phyloP scores from a whole-genome alignment of 2,329 filamentous ascomycete genomes.

The Pestalotiopsis sp. region DNA sequence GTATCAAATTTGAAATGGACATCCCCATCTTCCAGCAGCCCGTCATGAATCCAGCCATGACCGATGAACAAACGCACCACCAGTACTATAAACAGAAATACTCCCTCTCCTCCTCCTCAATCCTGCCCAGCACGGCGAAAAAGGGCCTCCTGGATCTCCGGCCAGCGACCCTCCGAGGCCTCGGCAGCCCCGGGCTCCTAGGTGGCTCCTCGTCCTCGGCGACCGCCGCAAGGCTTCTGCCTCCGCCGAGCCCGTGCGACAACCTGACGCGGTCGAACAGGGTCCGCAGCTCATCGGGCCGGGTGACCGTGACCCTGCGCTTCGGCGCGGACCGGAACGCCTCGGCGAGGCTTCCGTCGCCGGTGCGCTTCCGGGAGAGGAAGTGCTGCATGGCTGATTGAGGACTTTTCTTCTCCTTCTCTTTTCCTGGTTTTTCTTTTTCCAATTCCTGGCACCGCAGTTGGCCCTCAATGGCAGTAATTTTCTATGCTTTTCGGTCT shows the following conservation, averaged over 20 bases:
- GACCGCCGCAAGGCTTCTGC: too few relatives aligned
- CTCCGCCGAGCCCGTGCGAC: background rate
- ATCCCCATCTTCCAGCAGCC: too few relatives aligned
- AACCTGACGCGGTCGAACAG: background rate
- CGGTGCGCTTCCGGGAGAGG: background rate
- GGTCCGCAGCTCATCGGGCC: background rate
- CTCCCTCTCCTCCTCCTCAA: background rate
- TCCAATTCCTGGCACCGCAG: too few relatives aligned
- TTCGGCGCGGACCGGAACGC: background rate
- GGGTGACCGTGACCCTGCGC: background rate
- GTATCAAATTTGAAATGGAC: too few relatives aligned
- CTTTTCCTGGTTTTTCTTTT: background rate
- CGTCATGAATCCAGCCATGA: too few relatives aligned
- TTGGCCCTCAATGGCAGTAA: too few relatives aligned
- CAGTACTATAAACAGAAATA: background rate
- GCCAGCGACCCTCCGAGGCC: background rate
- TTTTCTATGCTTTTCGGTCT: too few relatives aligned
- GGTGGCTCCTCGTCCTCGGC: background rate
- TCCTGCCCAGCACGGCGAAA: background rate
- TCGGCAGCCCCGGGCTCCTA: background rate
- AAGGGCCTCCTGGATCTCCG: background rate
- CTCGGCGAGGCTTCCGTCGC: background rate
- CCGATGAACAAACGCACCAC: background rate
- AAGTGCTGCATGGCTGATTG: background rate
- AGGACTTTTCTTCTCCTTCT: background rate